These are phyloP conservation scores for Penicillium herquei DNA, from an alignment of 495 filamentous ascomycete species.

Conservation along the genomic window DNA sequence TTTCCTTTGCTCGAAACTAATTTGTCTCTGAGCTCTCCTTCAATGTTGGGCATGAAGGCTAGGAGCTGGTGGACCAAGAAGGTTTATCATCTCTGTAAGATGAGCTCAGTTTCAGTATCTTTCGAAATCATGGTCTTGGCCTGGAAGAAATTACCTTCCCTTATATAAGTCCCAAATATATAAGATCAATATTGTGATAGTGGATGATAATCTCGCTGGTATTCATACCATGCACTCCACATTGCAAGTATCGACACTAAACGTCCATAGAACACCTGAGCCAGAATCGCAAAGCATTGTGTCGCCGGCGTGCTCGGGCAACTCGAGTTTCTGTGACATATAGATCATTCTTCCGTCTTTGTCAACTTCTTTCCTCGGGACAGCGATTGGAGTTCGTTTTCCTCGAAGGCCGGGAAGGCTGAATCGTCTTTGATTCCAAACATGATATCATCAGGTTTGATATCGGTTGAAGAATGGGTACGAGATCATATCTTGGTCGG, in stretches of 20 bases:
- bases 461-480: too few relatives aligned
- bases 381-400: slow-evolving; percentile 26
- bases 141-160: slow-evolving; percentile 97
- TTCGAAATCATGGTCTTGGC: slow-evolving; percentile 99
- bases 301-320: slow-evolving; percentile 14
- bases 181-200: too few relatives aligned
- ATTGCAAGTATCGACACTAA: slow-evolving; percentile 43
- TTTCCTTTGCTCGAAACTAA: slow-evolving; percentile 20
- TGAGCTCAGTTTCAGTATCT: slow-evolving; percentile 80
- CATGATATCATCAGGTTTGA: too few relatives aligned
- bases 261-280: slow-evolving; percentile 36
- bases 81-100: slow-evolving; percentile 98
- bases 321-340: slow-evolving; percentile 22
- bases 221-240: slow-evolving; percentile 42
- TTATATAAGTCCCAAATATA: slow-evolving; percentile 97
- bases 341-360: slow-evolving; percentile 25
- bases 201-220: slow-evolving; percentile 1
- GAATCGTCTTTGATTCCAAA: slow-evolving; percentile 31
- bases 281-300: slow-evolving; percentile 32
- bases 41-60: slow-evolving; percentile 31
- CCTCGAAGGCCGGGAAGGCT: slow-evolving; percentile 29
- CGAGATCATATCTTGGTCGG: too few relatives aligned
- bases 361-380: slow-evolving; percentile 30
- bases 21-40: slow-evolving; percentile 17
- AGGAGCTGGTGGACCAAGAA: slow-evolving; percentile 71